Base-by-base conservation (phyloP, 2,329 filamentous ascomycete genomes). In the Rhynchosporium graminicola region DNA sequence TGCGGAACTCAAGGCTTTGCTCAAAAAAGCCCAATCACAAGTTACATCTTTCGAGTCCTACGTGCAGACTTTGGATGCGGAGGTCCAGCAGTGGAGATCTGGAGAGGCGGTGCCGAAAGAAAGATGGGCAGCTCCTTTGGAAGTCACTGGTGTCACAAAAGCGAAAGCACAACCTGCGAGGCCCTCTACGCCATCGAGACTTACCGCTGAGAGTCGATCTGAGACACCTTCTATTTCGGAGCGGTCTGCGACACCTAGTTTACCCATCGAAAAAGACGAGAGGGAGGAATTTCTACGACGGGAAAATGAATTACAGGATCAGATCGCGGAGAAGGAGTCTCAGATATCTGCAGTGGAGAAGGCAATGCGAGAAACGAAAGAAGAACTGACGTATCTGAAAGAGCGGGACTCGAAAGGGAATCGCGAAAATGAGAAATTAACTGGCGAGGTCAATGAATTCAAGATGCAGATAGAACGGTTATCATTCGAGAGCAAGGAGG, bases 391-490 rank as follows among this genome's bases (percentile, higher is more conserved):
- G 61, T 89, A 89, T 68, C 82, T 97, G 70, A 96, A 96, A 76
- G 93, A 97, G 59, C 90, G 93, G 65, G 89, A 95, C 67, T 83
- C 85, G 71, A 91, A 90, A 74, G 86, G 90, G 2, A 89, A 89
- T 71, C 96, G 93, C 74, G 91, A 96, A 66, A 98, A 97, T 69
- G 95, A 99, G 76, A 88, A 86, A 68, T 82, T 98, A 63, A 89
- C 87, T 10, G 85, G 86, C 61, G 93, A 97, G 73, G 86, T 94
- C 64, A 97, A 98, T 73, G 92, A 96, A 73, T 85, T 96, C 73
- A 93, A 91, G 76, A 97, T 99, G 93, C 92, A 97, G 74, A 83
- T 99, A 31, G 95, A 99, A 80, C 92, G 96, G 74, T 84, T 99
- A 59, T 89, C 88, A 3, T 99, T 98, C 71, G 95, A 99, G 81